Evolutionary conservation across 2,329 filamentous ascomycete genomes (phyloP), one percentile per base, ranked within the genome.

Genomic region (Stagonosporopsis chrysanthemi): DNA sequence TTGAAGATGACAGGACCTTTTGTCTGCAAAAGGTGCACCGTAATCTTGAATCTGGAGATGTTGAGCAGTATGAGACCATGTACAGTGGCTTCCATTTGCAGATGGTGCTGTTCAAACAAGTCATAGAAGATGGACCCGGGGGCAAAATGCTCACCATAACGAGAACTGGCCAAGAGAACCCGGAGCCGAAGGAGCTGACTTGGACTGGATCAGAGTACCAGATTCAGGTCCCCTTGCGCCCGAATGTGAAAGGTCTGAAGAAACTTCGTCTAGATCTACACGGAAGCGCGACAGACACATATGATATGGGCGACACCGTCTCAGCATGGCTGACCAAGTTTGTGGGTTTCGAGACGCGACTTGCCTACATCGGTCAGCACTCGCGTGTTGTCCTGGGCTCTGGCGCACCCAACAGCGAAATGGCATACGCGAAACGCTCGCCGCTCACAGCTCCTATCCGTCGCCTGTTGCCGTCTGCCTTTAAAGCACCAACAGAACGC

Each of bases 301-400:
- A 86, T 69, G 81, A 86, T 47, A 89, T 92, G 86, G 86, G 86
- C 3, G 66, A 77, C 22, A 51, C 2, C 54, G 74, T 26, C 87
- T 84, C 67, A 85, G 74, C 75, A 23, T 92, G 90, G 88, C 91
- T 93, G 77, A 85, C 84, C 15, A 78, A 88, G 86, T 68, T 74
- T 11, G 17, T 62, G 3, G 53, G 56, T n/a, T 62, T 60, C 15
- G 53, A 79, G 4, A 83, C 85, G 0, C 75, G 84, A 0, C 79
- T 92, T 4, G 79, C 87, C 3, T 91, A 89, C 72, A 83, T 92
- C 36, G 89, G 89, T 8, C 77, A 82, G 31, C 83, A 85, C 43
- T 80, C 79, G 24, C 81, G 89, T 12, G 77, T 79, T 2, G 84
- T 91, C 0, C 78, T 91, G 14, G 90, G 89, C 1, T 86, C 85